Percentiles rank a stretch among this genome's conserved stretches.
These are phyloP conservation scores for Sporisorium exsertum DNA, from an alignment of 1,284 basidiomycete genomes.

Conservation along the genomic window DNA sequence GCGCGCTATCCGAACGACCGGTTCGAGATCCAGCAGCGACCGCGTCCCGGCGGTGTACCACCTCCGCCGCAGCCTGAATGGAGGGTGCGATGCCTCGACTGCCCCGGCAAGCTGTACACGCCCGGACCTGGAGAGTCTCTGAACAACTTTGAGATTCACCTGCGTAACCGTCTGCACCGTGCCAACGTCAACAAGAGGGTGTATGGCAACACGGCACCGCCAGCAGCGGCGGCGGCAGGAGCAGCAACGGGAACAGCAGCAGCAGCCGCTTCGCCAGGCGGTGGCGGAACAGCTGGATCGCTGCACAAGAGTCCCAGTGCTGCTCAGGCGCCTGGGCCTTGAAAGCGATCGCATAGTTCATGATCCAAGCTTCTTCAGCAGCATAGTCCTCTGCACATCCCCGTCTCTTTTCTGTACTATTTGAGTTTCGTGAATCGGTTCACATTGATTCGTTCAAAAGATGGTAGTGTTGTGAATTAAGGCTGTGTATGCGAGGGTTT, in stretches of 20 bases:
- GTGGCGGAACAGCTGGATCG: slow-evolving; percentile 1
- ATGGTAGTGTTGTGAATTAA: neutral
- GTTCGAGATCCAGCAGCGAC: slow-evolving; percentile 72
- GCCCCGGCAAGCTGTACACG: slow-evolving; percentile 93
- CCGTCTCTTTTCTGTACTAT: neutral
- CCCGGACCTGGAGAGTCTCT: slow-evolving; percentile 90
- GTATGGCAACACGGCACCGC: slow-evolving; percentile 36
- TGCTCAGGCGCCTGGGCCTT: slow-evolving; percentile 7
- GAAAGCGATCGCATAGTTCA: neutral
- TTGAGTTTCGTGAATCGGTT: neutral
- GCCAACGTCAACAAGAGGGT: slow-evolving; percentile 59
- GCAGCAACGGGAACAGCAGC: neutral
- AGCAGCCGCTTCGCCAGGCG: slow-evolving; percentile 2
- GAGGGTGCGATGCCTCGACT: slow-evolving; percentile 93
- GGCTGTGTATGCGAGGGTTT: neutral
- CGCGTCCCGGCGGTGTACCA: slow-evolving; percentile 41
- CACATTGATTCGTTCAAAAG: neutral
- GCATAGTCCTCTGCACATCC: neutral
- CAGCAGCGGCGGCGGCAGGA: neutral
- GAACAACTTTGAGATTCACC: slow-evolving; percentile 91
- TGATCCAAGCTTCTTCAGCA: neutral
- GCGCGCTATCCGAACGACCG: slow-evolving; percentile 82
- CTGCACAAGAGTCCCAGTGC: slow-evolving; percentile 17
- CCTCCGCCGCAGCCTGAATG: slow-evolving; percentile 74
- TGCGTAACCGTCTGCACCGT: slow-evolving; percentile 81